Base-by-base conservation (phyloP, 345 rosid species). In the Barbarea vulgaris region DNA sequence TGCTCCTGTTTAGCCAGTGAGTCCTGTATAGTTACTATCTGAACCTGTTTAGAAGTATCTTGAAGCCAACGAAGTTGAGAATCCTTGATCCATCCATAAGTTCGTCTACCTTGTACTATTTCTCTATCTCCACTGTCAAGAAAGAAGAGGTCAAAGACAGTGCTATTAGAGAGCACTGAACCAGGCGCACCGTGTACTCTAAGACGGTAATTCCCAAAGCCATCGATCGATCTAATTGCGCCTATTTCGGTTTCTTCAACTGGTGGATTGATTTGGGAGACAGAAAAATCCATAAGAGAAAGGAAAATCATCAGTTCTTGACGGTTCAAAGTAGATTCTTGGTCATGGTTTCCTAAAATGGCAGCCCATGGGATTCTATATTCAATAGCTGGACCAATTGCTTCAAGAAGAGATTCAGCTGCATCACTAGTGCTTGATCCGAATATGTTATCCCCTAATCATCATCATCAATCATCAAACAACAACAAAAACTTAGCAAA, bases 331-430 rank as follows among this genome's bases (percentile, higher is more conserved):
- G 98, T 83, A 36, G 98, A 93, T 67, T 91, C 93, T 51, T 91
- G 98, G 79, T 93, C 98, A 82, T 93, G 98, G 13, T 93, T 93
- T 73, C 98, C 98, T 46, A 93, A 81, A 75, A 93, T 64, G 34
- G 96, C 95, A 3, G 98, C 96, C 97, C 98, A 93, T 22, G 98
- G 98, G 79, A 93, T 69, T 70, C 86, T 77, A 59, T 88, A 84
- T 46, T 87, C 88, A 77, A 84, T 81, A 30, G 89, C 93, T 1
- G 97, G 94, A 79, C 81, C 79, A 81, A 93, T 91, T 42, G 89
- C 97, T 77, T 74, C 21, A 61, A 88, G 64, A 30, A 93, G 71
- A 41, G 96, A 93, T 72, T 93, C 94, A n/a, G 98, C 97, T 64
- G 98, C 98, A 83, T 93, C 97, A 31, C 80, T 28, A 42, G 94